phyloP scores from a whole-genome alignment of 73 alveolate species.

The Tetrahymena borealis region DNA sequence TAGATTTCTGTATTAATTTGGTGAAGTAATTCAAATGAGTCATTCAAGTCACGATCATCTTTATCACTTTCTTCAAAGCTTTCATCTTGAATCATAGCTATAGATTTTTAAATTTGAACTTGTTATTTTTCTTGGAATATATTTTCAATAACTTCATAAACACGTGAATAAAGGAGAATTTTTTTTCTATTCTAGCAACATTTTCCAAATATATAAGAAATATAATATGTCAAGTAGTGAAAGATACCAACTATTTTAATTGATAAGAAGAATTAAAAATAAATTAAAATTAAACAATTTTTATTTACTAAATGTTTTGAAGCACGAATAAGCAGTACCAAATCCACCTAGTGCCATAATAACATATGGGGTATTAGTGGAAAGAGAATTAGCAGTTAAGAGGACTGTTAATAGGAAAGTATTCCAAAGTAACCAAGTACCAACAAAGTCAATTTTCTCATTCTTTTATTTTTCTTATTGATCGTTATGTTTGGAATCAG shows the following conservation, averaged over 20 bases:
- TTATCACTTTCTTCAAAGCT: too few relatives aligned
- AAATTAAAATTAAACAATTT: background rate
- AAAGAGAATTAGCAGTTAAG: background rate
- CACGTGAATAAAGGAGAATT: background rate
- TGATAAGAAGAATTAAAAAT: background rate
- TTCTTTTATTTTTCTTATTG: background rate
- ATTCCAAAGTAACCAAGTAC: background rate
- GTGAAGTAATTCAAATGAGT: too few relatives aligned
- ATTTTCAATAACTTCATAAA: too few relatives aligned
- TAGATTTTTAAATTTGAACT: too few relatives aligned
- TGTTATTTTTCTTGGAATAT: too few relatives aligned
- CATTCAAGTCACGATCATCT: too few relatives aligned
- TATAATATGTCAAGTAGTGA: background rate
- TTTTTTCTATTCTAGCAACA: background rate
- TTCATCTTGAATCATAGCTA: too few relatives aligned
- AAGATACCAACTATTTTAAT: background rate
- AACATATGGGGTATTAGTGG: background rate
- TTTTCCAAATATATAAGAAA: background rate
- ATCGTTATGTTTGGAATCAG: background rate
- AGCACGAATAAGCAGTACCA: background rate
- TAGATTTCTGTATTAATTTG: too few relatives aligned
- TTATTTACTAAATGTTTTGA: background rate
- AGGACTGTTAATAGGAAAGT: background rate
- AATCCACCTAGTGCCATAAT: background rate
- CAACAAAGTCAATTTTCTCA: background rate